phyloP scores from a whole-genome alignment of 768 basidiomycete genomes.

The Tricholoma flavovirens region DNA sequence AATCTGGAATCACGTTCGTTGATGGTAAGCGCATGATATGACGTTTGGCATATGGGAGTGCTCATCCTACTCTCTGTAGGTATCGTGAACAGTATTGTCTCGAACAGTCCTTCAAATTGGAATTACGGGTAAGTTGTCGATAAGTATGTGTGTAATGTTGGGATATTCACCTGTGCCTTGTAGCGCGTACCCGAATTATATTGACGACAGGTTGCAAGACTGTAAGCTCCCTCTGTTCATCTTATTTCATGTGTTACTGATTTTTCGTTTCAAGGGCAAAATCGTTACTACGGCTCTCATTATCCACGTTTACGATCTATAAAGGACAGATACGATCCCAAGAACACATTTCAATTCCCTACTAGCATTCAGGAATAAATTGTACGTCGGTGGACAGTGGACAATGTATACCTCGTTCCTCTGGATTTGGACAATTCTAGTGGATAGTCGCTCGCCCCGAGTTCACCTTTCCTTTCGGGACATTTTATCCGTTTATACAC shows the following conservation, averaged over 20 bases:
- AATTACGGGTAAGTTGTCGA: constrained; percentile 19
- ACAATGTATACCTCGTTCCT: neutral
- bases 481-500: neutral
- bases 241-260: neutral
- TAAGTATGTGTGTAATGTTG: neutral
- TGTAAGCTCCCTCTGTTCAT: constrained; percentile 18
- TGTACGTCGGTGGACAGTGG: neutral
- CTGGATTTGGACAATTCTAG: neutral
- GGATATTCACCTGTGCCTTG: neutral
- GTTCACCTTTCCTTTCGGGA: neutral
- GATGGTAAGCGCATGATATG: constrained; percentile 19
- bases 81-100: constrained; percentile 20
- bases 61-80: constrained; percentile 6
- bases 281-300: constrained; percentile 27
- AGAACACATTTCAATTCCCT: constrained; percentile 35
- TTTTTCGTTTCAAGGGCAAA: constrained; percentile 23
- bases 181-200: constrained; percentile 35
- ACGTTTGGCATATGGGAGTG: neutral
- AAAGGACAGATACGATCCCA: constrained; percentile 31
- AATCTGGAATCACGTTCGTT: constrained; percentile 29
- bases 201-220: constrained; percentile 29
- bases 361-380: constrained; percentile 22
- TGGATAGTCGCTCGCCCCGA: neutral
- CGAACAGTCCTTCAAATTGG: constrained; percentile 24
- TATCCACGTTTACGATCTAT: constrained; percentile 25